Evolutionary conservation across 805 yeast species (phyloP), one percentile per base, ranked within the genome.

Genomic region (Saccharomycopsis sp.): DNA sequence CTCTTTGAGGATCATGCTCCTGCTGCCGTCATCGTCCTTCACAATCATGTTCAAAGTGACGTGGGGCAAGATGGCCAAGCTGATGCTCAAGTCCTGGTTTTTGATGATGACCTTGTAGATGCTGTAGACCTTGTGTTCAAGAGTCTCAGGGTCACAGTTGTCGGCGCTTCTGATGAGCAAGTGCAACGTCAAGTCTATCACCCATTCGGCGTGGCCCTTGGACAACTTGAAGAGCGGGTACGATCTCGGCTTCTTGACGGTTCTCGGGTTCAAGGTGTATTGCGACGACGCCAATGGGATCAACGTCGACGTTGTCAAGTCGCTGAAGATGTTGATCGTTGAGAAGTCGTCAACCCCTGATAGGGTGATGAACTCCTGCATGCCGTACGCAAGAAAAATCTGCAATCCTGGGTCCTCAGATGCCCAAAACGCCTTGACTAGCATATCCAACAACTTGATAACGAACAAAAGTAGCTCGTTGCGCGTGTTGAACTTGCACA

Each of bases 381-480:
- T 84, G 0, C 89, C 81, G 57, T 74, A 81, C 0, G 96, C 95
- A 26, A 87, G 68, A 53, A 80, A 83, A 43, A 83, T 67, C 57
- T 92, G 98, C 36, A 76, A 74, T 17, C 75, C 72, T 0, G 97
- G 95, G 53, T 87, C 87, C 25, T 80, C 82, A 1, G 96, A 80
- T 0, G 95, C 87, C 76, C 94, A 80, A 58, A 87, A 88, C 1
- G 86, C 75, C 25, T 84, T 86, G 6, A 88, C 80, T n/a, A 92
- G 65, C 44, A 75, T 67, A 41, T 72, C 69, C 13, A 46, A 35
- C 3, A 46, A 19, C 4, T 34, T 33, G 13, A 34, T 18, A n/a
- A 30, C 30, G 20, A 46, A 46, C 13, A 34, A 38, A 8, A 39
- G n/a, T 23, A 46, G 21, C 51, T 88, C 96, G 4, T 56, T 57